These are phyloP conservation scores for Bonnemaisonia californica DNA, from an alignment of 31 red algal species.

Conservation along the genomic window DNA sequence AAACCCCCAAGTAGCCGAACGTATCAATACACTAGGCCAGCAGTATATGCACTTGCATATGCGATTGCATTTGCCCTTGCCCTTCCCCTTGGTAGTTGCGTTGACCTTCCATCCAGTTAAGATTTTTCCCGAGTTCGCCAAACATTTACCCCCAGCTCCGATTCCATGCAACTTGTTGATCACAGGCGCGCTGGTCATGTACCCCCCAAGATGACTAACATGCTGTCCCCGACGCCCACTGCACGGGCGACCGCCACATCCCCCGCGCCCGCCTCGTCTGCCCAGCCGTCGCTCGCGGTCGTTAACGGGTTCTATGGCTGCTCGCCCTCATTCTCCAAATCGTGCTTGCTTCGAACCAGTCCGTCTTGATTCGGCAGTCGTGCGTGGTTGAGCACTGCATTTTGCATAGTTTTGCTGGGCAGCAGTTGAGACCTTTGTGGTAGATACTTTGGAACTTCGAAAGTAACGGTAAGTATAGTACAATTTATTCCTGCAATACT, in stretches of 20 bases:
- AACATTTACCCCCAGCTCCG: slow-evolving; percentile 12
- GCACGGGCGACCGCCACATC: neutral
- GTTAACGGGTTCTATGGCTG: slow-evolving; percentile 38
- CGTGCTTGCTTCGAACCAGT: slow-evolving; percentile 67
- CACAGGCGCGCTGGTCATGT: slow-evolving; percentile 8
- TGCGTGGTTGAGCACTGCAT: slow-evolving; percentile 18
- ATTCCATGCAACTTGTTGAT: slow-evolving; percentile 7
- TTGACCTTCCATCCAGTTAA: slow-evolving; percentile 13
- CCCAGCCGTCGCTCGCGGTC: slow-evolving; percentile 49
- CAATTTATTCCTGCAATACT: slow-evolving; percentile 12
- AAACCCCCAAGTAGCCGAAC: too few species aligned
- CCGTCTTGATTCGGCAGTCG: slow-evolving; percentile 16
- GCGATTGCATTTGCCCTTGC: too few species aligned
- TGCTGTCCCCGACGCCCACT: neutral
- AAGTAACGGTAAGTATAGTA: slow-evolving; percentile 29
- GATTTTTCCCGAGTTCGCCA: slow-evolving; percentile 17
- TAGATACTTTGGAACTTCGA: slow-evolving; percentile 48
- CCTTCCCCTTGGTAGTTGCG: neutral
- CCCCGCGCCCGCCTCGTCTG: neutral
- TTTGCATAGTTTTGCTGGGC: neutral
- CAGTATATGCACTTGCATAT: too few species aligned
- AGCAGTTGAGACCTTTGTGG: slow-evolving; percentile 42
- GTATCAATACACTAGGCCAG: too few species aligned
- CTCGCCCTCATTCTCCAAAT: slow-evolving; percentile 72
- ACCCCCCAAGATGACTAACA: slow-evolving; percentile 1